Base-by-base conservation (phyloP, 305 asterid genomes). In the Salvia sclarea region DNA sequence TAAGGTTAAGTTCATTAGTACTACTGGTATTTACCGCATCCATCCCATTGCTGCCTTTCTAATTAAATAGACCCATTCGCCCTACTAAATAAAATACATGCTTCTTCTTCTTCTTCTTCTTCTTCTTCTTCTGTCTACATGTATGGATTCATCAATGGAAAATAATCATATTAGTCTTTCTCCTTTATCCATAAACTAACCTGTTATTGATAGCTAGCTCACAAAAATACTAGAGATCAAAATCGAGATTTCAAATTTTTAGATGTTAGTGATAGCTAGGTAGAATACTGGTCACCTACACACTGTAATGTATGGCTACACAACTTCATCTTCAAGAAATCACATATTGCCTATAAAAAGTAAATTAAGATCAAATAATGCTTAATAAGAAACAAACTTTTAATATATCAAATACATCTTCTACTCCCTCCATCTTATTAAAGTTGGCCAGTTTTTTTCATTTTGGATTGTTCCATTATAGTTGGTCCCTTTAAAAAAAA, bases 221-320 rank as follows among this genome's bases (percentile, higher is more conserved):
- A n/a, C n/a, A n/a, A n/a, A n/a, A n/a, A n/a, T n/a, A n/a, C 3
- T 61, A 10, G 10, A 41, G 37, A 20, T 22, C 21, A 18, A 59
- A 8, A 13, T 37, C 16, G 17, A 59, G 37, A 9, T 17, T 57
- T 31, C 9, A 57, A 57, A 14, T 13, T 41, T 13, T 41, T 53
- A 61, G 8, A 25, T 14, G 14, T 21, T 8, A 6, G 12, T 17
- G 13, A 24, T 6, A 11, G n/a, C n/a, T 8, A 54, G 61, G 66
- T 57, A 57, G 73, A 45, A 18, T 57, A 58, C 48, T 35, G 64
- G 28, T 68, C 14, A 68, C 66, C 73, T 56, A 68, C 57, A 40
- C 14, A 1, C 17, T 12, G 1, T 41, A 43, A 45, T 16, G 22
- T 45, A 24, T 21, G 59, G 17, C 59, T 1, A 56, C 62, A n/a